Conservation (phyloP, 352 stramenopile species). For the Phytophthora fragariae region DNA sequence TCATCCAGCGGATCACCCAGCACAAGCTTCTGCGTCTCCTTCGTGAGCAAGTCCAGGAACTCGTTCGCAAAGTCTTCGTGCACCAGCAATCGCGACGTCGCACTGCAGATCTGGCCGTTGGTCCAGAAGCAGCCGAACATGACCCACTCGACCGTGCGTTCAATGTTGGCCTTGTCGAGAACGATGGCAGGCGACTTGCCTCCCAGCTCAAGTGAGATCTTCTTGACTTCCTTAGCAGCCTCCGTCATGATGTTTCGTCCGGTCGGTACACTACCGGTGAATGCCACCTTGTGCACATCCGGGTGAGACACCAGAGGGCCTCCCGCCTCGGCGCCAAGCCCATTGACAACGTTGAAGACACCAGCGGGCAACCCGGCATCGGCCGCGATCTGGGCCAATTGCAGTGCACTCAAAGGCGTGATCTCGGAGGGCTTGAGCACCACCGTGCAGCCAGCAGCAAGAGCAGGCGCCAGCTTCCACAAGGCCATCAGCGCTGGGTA, state of each 20-base stretch:
- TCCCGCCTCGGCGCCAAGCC: conserved; percentile 69
- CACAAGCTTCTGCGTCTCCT: conserved; percentile 65
- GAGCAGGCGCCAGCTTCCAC: conserved; percentile 85
- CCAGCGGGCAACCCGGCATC: conserved; percentile 70
- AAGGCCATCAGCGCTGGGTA: conserved; percentile 60
- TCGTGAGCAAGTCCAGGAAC: conserved; percentile 59
- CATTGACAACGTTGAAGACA: conserved; percentile 77
- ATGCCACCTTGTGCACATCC: conserved; percentile 42
- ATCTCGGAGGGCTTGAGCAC: conserved; percentile 73
- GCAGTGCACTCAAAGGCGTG: conserved; percentile 92
- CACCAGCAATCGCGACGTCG: conserved; percentile 81
- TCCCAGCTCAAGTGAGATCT: conserved; percentile 52
- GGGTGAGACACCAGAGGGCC: conserved; percentile 67
- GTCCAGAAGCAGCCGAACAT: conserved; percentile 54
- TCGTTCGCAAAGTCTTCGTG: conserved; percentile 72
- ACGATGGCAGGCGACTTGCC: conserved; percentile 92
- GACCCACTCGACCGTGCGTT: conserved; percentile 86
- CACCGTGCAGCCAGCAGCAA: conserved; percentile 94
- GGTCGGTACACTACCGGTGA: conserved; percentile 33
- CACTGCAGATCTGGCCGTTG: conserved; percentile 84
- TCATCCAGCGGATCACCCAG: conserved; percentile 65
- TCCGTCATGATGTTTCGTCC: conserved; percentile 33
- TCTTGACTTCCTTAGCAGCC: conserved; percentile 37
- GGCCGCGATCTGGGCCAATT: conserved; percentile 65
- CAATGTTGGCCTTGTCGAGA: conserved; percentile 73